Evolutionary conservation across 345 rosid species (phyloP), one percentile per base, ranked within the genome.

Genomic region (Euphorbia pulcherrima): DNA sequence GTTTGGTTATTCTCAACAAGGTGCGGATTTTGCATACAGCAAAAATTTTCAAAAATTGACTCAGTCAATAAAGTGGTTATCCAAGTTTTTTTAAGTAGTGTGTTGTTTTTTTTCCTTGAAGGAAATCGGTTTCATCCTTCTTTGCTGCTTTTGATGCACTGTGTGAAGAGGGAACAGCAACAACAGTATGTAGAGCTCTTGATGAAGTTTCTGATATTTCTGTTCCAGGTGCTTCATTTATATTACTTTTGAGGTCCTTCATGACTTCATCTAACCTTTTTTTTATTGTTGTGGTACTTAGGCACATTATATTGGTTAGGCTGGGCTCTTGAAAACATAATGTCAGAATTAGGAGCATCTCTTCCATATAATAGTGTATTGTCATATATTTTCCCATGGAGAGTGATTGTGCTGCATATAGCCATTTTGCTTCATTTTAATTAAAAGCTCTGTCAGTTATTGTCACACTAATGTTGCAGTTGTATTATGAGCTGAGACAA

Each of bases 161-260:
- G 5, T 91, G 91, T 53, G 99, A 94, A 79, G 99, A 94, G 85
- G 99, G 97, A 74, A 88, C 85, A 40, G 90, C 99, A 64, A 86
- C 88, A 58, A 70, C 96, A 70, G 97, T 94, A n/a, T 94, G 96
- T 73, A 80, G 78, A 72, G 92, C 95, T 77, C 96, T 94, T 21
- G 85, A 88, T 80, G 96, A 93, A 80, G 84, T 93, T 81, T 90
- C 97, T 37, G 97, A 90, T 81, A 80, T 89, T 77, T 91, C 99
- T 73, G 82, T 91, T 61, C 88, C 95, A 79, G 99, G 99, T 94
- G 48, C 58, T 60, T 75, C 28, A 23, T n/a, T 39, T 14, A 52
- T 30, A 63, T 65, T 17, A 35, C 41, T 47, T 61, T 7, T 21
- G 26, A 52, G 29, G 14, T 44, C 11, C 62, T 52, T 8, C n/a